A percentile compares a stretch with the other conserved stretches of the same genome.
These are phyloP conservation scores for Entophlyctis helioformis DNA, from an alignment of 192 early-diverging fungal species.

Conservation along the genomic window DNA sequence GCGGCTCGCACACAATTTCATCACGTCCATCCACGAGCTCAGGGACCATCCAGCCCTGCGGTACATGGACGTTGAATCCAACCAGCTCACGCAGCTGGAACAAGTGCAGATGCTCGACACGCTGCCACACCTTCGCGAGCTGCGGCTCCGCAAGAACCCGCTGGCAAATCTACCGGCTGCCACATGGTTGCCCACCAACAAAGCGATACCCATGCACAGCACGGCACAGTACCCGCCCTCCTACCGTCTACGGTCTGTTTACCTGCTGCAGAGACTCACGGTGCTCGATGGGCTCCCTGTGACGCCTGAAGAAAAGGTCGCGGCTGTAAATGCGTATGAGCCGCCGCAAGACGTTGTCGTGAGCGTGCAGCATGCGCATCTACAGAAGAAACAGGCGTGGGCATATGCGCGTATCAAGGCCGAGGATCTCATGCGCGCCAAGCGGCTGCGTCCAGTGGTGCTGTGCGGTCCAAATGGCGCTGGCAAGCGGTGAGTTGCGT, in stretches of 20 bases:
- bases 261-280: constrained; percentile 22
- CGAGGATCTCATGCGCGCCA: constrained; percentile 24
- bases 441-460: constrained; percentile 32
- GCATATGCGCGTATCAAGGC: constrained; percentile 24
- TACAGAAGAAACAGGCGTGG: constrained; percentile 17
- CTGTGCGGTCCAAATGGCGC: constrained; percentile 39
- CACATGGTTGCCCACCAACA: too few relatives aligned
- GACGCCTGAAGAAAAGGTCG: constrained; percentile 37
- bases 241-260: constrained; percentile 20
- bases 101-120: constrained; percentile 12
- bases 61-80: constrained; percentile 18
- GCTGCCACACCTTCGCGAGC: constrained; percentile 17
- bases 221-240: too few relatives aligned
- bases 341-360: constrained; percentile 32
- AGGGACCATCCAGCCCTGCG: constrained; percentile 14
- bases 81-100: constrained; percentile 13
- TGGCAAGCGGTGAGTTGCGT: constrained; percentile 41
- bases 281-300: constrained; percentile 30
- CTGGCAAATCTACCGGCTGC: too few relatives aligned
- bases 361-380: constrained; percentile 28
- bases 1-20: constrained; percentile 21
- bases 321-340: constrained; percentile 30
- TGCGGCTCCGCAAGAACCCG: constrained; percentile 23
- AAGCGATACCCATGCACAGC: too few relatives aligned
- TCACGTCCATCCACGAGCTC: constrained; percentile 7